Evolutionary conservation across 2,329 filamentous ascomycete genomes (phyloP), one percentile per base, ranked within the genome.

Genomic region (Grosmannia clavigera): DNA sequence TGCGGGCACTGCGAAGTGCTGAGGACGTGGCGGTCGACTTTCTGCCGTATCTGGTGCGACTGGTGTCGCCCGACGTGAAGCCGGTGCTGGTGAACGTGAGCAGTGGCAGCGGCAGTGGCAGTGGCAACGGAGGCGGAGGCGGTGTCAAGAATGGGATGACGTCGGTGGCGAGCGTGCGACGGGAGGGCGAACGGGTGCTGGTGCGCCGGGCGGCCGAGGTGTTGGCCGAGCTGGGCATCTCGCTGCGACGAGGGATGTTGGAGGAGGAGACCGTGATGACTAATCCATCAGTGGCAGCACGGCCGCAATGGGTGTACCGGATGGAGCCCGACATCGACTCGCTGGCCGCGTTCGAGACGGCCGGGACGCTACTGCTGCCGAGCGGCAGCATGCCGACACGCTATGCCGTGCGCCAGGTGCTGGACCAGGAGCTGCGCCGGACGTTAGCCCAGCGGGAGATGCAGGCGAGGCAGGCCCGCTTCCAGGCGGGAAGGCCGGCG

Each of bases 261-360:
- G 91, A 95, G 68, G 38, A 40, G 12, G 38, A 40, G 12, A 9
- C 12, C 6, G 10, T 10, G 38, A 40, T 9, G 38, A 14, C 38
- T 12, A 79, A 65, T 6, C 51, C 60, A 10, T 62, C 66, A 43
- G 80, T 80, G 5, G 76, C 75, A 25, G 78, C 78, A 60, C 81
- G 83, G 40, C 74, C 79, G 22, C 79, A 84, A 65, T 97, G 85
- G 80, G 86, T 95, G 10, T 97, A 95, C 72, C 84, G 94, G 58
- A 92, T 99, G 89, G 92, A 97, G 68, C 94, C 94, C 81, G 79
- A 83, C 61, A 78, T 99, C n/a, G 94, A 99, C 71, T 78, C 81
- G 10, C 79, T 97, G 0, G 80, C 87, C 1, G 80, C 81, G 0
- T 97, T 89, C 66, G 85, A 89, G 65, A 90, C 90, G 0, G 81